Evolutionary conservation across 2,329 filamentous ascomycete genomes (phyloP).

Genomic region (Arthroderma uncinatum): DNA sequence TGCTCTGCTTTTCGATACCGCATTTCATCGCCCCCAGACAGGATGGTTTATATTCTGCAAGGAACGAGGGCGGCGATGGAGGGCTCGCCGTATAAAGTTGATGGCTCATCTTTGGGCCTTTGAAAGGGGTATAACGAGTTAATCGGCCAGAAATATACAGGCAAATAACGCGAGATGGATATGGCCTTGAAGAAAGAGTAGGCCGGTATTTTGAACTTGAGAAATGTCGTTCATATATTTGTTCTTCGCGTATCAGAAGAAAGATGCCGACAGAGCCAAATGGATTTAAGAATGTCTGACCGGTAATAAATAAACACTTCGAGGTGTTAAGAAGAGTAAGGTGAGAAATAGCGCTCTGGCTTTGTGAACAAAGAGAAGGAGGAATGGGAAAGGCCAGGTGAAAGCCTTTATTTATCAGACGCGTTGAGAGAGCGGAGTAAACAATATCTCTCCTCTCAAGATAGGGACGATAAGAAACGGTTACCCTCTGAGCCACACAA

Average conservation of each 20-base stretch:
- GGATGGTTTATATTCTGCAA: not conserved
- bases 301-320: not conserved
- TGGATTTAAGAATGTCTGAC: not conserved
- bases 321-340: not conserved
- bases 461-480: not conserved
- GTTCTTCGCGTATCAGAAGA: not conserved
- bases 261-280: not conserved
- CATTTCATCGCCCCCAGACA: conserved; percentile 31
- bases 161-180: not conserved
- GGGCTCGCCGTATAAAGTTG: not conserved
- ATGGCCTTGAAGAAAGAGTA: not conserved
- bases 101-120: not conserved
- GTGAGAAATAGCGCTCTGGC: not conserved
- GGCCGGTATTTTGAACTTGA: not conserved
- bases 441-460: not conserved
- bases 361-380: not conserved
- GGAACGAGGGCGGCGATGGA: not conserved
- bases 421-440: not conserved
- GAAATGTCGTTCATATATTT: not conserved
- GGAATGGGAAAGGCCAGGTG: not conserved
- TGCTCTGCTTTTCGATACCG: conserved; percentile 54
- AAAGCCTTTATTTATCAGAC: not conserved
- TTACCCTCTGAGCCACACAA: not conserved
- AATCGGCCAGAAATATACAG: not conserved
- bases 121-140: not conserved